Evolutionary conservation across 2,329 filamentous ascomycete genomes (phyloP).

Genomic region (Bertia moriformis): DNA sequence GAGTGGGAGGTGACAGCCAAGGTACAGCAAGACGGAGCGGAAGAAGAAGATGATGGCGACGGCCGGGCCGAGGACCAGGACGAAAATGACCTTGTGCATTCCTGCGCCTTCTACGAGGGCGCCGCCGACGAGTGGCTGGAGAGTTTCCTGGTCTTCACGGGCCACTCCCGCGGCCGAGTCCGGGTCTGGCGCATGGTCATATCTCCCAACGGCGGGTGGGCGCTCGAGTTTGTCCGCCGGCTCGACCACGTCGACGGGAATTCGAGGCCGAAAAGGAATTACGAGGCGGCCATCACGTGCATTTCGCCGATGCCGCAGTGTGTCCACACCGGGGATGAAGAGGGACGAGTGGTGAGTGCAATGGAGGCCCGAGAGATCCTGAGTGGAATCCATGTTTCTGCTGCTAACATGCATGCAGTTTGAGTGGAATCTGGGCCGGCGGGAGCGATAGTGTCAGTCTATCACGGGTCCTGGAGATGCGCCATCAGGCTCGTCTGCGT

Average conservation of each 20-base stretch:
- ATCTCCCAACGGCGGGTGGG: conserved; percentile 49
- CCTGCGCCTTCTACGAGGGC: conserved; percentile 87
- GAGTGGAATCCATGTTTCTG: not conserved
- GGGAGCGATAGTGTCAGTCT: not conserved
- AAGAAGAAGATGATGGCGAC: too few relatives aligned
- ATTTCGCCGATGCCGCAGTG: conserved; percentile 69
- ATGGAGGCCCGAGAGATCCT: not conserved
- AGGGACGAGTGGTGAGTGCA: conserved; percentile 67
- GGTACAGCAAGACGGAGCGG: too few relatives aligned
- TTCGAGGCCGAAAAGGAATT: conserved; percentile 41
- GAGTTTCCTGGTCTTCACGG: conserved; percentile 73
- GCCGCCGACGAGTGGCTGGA: conserved; percentile 83
- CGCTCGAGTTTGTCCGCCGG: conserved; percentile 63
- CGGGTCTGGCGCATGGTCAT: conserved; percentile 57
- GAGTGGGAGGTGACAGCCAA: too few relatives aligned
- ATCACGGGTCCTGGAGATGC: not conserved
- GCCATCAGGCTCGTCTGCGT: not conserved
- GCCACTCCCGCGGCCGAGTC: conserved; percentile 69
- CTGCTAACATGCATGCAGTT: not conserved
- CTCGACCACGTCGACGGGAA: conserved; percentile 66
- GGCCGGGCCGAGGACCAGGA: too few relatives aligned
- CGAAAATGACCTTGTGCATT: conserved; percentile 61
- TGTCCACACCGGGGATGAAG: conserved; percentile 88
- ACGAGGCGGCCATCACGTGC: conserved; percentile 64
- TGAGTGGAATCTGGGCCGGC: not conserved